These are phyloP conservation scores for Neurospora africana DNA, from an alignment of 495 filamentous ascomycete genomes.

Conservation along the genomic window DNA sequence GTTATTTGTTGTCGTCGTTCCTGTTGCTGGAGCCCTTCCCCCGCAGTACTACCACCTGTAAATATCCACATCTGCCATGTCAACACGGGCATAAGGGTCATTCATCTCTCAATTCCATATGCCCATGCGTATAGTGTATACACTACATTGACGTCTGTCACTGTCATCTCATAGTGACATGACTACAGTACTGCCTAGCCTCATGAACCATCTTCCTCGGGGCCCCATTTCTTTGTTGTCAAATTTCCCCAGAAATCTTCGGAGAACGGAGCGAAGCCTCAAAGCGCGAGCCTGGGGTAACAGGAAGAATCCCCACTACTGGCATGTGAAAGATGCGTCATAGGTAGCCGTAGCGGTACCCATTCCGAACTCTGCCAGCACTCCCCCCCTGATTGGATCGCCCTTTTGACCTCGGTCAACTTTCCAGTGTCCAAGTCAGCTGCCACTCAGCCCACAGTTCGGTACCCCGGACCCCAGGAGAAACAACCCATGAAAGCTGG, in stretches of 20 bases:
- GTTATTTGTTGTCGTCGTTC: neutral
- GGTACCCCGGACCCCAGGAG: neutral
- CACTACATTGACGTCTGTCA: neutral
- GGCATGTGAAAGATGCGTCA: constrained; percentile 16
- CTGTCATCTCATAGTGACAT: neutral
- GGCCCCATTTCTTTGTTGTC: neutral
- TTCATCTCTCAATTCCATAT: neutral
- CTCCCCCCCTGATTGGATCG: neutral
- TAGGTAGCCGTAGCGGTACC: neutral
- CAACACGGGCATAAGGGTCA: neutral
- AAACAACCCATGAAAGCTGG: neutral
- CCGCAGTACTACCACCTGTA: neutral
- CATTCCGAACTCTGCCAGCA: neutral
- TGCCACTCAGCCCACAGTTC: neutral
- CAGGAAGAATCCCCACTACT: neutral
- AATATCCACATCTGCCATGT: neutral
- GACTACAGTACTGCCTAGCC: neutral
- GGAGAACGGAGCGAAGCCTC: neutral
- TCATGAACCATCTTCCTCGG: neutral
- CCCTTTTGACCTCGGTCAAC: constrained; percentile 1
- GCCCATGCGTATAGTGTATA: neutral
- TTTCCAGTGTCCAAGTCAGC: neutral
- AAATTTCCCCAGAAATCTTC: neutral
- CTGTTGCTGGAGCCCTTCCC: neutral
- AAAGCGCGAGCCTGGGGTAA: neutral